A percentile compares a stretch with the other conserved stretches of the same genome.
These are phyloP conservation scores for Cochlearia excelsa DNA, from an alignment of 345 rosid genomes.

Conservation along the genomic window DNA sequence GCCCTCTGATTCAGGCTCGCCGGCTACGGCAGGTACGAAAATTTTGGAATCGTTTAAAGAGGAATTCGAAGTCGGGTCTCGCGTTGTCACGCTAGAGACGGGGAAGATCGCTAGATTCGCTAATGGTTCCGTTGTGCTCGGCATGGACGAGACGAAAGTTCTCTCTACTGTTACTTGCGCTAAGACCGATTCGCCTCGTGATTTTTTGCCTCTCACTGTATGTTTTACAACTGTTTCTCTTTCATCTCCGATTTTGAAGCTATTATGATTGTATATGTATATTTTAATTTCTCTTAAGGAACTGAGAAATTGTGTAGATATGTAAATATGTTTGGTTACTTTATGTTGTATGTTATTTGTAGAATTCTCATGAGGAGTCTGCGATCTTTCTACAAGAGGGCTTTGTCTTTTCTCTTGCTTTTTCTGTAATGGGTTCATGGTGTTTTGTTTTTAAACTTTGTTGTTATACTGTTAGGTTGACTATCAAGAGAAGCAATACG, in stretches of 20 bases:
- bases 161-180: conserved; percentile 73
- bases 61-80: conserved; percentile 84
- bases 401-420: too few species aligned
- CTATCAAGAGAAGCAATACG: conserved; percentile 95
- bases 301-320: too few species aligned
- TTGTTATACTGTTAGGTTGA: conserved; percentile 55
- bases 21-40: conserved; percentile 52
- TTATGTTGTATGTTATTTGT: too few species aligned
- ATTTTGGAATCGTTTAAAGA: conserved; percentile 67
- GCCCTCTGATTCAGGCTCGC: conserved; percentile 41
- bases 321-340: too few species aligned
- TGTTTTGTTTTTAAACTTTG: background rate
- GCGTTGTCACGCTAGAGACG: conserved; percentile 69
- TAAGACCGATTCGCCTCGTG: conserved; percentile 58
- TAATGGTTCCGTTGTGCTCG: conserved; percentile 79
- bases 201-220: conserved; percentile 89
- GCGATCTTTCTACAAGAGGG: too few species aligned
- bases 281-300: too few species aligned
- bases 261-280: too few species aligned
- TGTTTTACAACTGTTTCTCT: conserved; percentile 19
- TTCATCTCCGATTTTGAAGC: conserved; percentile 2
- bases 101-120: conserved; percentile 89
- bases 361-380: too few species aligned
- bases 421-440: too few species aligned
- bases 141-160: conserved; percentile 72